Percentiles rank a stretch among this genome's conserved stretches.
Conservation (phyloP, 176 grass and related monocot genomes). For the Carex scoparia region DNA sequence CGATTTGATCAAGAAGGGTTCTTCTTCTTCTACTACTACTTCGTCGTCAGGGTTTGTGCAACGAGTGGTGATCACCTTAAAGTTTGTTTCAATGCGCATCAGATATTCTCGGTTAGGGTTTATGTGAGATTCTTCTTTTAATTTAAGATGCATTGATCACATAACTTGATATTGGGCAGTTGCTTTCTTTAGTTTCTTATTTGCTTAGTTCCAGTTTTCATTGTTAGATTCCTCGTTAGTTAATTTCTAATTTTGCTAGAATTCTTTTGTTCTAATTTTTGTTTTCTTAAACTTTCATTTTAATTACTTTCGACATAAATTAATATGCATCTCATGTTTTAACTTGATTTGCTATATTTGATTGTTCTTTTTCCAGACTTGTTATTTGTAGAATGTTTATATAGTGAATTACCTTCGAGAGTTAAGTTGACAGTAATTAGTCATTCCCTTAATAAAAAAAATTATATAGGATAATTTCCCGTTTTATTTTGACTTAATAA, state of each 20-base stretch:
- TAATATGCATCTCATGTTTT: neutral
- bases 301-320: neutral
- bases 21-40: neutral
- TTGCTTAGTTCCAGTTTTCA: neutral
- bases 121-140: neutral
- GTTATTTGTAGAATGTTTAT: neutral
- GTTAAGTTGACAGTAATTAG: neutral
- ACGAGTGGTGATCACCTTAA: neutral
- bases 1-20: neutral
- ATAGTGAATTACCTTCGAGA: neutral
- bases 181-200: neutral
- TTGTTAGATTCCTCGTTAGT: neutral
- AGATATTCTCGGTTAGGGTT: constrained; percentile 12
- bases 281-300: neutral
- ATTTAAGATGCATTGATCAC: neutral
- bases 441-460: too few relatives aligned
- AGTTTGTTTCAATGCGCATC: neutral
- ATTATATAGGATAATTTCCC: neutral
- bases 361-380: too few relatives aligned
- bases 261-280: neutral
- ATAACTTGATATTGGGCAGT: neutral
- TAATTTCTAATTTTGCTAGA: neutral
- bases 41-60: neutral
- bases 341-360: neutral
- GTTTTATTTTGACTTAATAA: constrained; percentile 4